Percentiles rank a stretch among this genome's conserved stretches.
Evolutionary conservation across 345 rosid species (phyloP).

Genomic region (Gossypium australe): DNA sequence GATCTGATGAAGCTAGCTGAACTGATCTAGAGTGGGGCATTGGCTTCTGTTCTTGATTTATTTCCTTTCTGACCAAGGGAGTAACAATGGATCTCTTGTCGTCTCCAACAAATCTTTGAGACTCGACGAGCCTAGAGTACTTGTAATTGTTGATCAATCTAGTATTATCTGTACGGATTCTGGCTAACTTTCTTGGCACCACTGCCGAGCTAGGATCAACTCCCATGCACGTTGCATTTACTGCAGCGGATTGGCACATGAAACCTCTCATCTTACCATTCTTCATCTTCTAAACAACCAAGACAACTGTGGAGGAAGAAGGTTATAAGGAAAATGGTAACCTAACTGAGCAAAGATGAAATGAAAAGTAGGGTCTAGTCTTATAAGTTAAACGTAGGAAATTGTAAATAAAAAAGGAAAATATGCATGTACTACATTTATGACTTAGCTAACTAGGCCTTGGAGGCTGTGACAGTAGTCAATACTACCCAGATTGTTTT

Average conservation of each 20-base stretch:
- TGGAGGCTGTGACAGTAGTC: constrained; percentile 5
- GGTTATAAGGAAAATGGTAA: background rate
- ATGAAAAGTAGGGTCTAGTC: background rate
- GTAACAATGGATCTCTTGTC: constrained; percentile 1
- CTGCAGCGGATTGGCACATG: constrained; percentile 54
- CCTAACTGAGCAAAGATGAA: background rate
- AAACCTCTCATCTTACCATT: constrained; percentile 39
- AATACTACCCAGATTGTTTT: too few species aligned
- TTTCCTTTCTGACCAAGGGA: constrained; percentile 15
- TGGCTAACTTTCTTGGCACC: constrained; percentile 30
- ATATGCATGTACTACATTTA: constrained; percentile 24
- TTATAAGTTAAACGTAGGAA: background rate
- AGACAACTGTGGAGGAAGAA: background rate
- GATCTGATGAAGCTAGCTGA: constrained; percentile 19
- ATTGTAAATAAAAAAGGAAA: background rate
- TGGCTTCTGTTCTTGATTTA: background rate
- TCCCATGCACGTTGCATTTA: constrained; percentile 40
- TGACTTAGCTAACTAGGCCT: constrained; percentile 30
- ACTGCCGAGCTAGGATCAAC: constrained; percentile 35
- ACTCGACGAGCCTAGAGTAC: constrained; percentile 32
- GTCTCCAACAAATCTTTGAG: constrained; percentile 8
- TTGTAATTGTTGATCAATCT: constrained; percentile 16
- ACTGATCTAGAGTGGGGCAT: constrained; percentile 11
- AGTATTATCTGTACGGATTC: constrained; percentile 4
- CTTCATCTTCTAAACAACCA: background rate